Evolutionary conservation across 1,139 yeast species (phyloP), one percentile per base, ranked within the genome.

Genomic region (Ashbya aceris): DNA sequence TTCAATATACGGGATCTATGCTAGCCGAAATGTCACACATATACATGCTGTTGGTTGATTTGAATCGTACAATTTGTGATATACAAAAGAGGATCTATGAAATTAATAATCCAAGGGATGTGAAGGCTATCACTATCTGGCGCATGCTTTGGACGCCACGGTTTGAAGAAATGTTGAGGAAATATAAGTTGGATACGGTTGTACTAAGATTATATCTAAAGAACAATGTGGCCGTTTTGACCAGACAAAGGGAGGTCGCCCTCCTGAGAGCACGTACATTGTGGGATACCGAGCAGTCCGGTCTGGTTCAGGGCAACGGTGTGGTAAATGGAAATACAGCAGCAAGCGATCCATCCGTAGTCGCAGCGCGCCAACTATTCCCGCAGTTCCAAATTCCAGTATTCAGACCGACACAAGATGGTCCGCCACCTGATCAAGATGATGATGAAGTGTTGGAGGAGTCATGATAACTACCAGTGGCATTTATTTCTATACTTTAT

Each of bases 21-120:
- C 45, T 60, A 8, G 61, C 59, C 40, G 62, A 59, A 45, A 60
- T 60, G 65, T 52, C 61, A 4, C 61, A 58, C 31, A 51, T 56
- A 7, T 55, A 56, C 42, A 49, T 54, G 39, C 55, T 53, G 37
- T 55, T 60, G 55, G 51, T 56, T 3, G 64, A 60, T 28, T 43
- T 59, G 36, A 60, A 60, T 38, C 49, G 62, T 27, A 58, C 55
- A 38, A 48, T 58, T n/a, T 44, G 48, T 4, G 53, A 51, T 17
- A 49, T 56, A 9, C 63, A 60, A 41, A 47, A 51, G 7, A 49
- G 54, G 13, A 53, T 54, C 6, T 46, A 45, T 29, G 51, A 50
- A 8, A 45, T 55, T 1, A 47, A 45, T 4, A 40, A 40, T 26
- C 54, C 45, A 20, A 42, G 46, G 3, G 51, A 58, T 38, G 45